Conservation (phyloP, 2,329 filamentous ascomycete genomes). For the Apiospora aurea region DNA sequence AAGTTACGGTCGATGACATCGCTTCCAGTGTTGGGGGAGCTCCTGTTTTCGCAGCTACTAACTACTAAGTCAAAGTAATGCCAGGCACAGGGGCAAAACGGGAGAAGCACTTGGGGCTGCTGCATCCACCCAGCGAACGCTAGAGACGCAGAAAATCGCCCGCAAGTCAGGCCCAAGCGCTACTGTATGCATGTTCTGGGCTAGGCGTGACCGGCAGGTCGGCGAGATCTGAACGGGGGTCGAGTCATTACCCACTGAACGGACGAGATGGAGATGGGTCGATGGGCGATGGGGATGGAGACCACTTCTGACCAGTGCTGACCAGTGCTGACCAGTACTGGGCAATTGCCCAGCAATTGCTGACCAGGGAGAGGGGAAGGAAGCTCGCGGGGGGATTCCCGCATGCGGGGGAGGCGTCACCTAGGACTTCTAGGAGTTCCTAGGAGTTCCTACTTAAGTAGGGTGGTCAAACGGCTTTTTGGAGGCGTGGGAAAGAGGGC, state of each 20-base stretch:
- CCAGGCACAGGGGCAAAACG: slow-evolving; percentile 9
- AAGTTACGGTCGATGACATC: not conserved
- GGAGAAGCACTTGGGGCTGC: not conserved
- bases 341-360: not conserved
- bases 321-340: not conserved
- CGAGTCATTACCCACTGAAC: slow-evolving; percentile 12
- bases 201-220: slow-evolving; percentile 3
- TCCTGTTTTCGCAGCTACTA: not conserved
- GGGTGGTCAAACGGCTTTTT: not conserved
- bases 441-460: not conserved
- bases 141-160: not conserved
- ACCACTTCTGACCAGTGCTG: not conserved
- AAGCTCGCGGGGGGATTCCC: not conserved
- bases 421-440: not conserved
- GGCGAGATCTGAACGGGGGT: not conserved
- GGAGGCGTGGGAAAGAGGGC: not conserved
- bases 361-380: not conserved
- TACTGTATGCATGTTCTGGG: not conserved
- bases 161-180: slow-evolving; percentile 11
- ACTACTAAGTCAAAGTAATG: not conserved
- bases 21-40: not conserved
- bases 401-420: slow-evolving; percentile 5
- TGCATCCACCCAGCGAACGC: slow-evolving; percentile 19
- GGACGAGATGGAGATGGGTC: not conserved
- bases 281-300: not conserved